These are phyloP conservation scores for Penstemon davidsonii DNA, from an alignment of 257 asterid genomes.

Conservation along the genomic window DNA sequence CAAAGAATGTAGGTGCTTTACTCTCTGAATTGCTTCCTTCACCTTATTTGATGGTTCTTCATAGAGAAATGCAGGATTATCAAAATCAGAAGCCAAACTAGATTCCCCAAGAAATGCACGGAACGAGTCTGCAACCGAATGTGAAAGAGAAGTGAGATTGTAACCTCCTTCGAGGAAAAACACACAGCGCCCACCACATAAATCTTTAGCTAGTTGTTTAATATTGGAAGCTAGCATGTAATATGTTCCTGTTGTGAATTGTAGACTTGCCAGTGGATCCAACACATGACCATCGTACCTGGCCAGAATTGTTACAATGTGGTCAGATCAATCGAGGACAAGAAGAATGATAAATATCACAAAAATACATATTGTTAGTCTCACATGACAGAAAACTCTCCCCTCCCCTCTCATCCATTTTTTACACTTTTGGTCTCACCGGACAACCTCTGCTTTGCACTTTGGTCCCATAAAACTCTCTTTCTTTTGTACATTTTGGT, in stretches of 20 bases:
- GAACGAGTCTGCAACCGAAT: conserved; percentile 83
- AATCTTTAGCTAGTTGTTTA: conserved; percentile 68
- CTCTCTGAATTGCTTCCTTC: conserved; percentile 69
- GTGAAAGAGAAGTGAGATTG: conserved; percentile 71
- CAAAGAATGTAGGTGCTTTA: conserved; percentile 69
- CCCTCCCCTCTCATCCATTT: no score
- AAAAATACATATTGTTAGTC: not conserved
- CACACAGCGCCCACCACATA: conserved; percentile 84
- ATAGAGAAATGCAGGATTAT: conserved; percentile 63
- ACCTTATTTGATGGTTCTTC: conserved; percentile 82
- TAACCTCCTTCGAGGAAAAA: conserved; percentile 96
- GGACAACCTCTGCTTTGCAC: no score
- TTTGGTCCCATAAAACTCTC: no score
- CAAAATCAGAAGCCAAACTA: conserved; percentile 70
- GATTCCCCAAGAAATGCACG: conserved; percentile 83
- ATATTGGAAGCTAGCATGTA: conserved; percentile 81
- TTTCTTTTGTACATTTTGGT: no score
- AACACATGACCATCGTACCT: conserved; percentile 86
- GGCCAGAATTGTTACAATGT: conserved; percentile 18
- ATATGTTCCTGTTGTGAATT: conserved; percentile 87
- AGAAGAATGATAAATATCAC: not conserved
- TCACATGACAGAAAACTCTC: no score
- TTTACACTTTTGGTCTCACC: no score
- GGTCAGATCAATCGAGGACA: not conserved
- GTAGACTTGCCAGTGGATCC: conserved; percentile 88